Evolutionary conservation across 2,329 filamentous ascomycete genomes (phyloP), one percentile per base, ranked within the genome.

Genomic region (Tolypocladium paradoxum): DNA sequence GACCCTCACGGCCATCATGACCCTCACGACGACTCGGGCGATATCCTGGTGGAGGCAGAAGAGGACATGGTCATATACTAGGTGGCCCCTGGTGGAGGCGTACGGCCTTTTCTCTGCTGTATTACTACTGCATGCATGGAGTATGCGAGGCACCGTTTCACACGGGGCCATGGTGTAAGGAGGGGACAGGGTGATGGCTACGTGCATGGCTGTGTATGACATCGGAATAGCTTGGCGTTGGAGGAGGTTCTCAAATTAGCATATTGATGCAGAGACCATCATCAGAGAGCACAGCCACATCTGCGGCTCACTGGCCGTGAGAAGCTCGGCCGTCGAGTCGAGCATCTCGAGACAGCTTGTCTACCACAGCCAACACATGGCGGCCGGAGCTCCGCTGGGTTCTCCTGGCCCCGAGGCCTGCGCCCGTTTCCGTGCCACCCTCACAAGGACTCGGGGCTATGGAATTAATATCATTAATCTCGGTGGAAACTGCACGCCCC

Each of bases 61-160:
- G 90, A 96, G 72, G 90, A 96, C 63, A 90, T 86, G 61, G 89
- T 96, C 51, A 92, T 95, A 55, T 96, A 96, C 73, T 96, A 73
- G 79, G 47, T 20, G 46, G 27, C 20, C 20, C 18, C 12, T 27
- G 43, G 5, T 31, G 43, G 43, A 7, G 27, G 27, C 18, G 27
- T 33, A 20, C 12, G 5, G 11, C 43, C 18, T 20, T 14, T 36
- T 31, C 31, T 24, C 34, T 47, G 37, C 36, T 49, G 54, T 34
- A 48, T 11, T 18, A 45, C 48, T 54, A 20, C 52, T 54, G 36
- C 51, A 12, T 36, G 34, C 36, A 24, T 24, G 3, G 16, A 6
- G 24, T 33, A 46, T 9, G 24, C 9, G 43, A 49, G 14, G 48
- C 22, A 24, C 18, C n/a, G 29, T 18, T 14, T 20, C 34, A 18